Evolutionary conservation across 2,329 filamentous ascomycete species (phyloP), one percentile per base, ranked within the genome.

Genomic region (Fusarium nanum): DNA sequence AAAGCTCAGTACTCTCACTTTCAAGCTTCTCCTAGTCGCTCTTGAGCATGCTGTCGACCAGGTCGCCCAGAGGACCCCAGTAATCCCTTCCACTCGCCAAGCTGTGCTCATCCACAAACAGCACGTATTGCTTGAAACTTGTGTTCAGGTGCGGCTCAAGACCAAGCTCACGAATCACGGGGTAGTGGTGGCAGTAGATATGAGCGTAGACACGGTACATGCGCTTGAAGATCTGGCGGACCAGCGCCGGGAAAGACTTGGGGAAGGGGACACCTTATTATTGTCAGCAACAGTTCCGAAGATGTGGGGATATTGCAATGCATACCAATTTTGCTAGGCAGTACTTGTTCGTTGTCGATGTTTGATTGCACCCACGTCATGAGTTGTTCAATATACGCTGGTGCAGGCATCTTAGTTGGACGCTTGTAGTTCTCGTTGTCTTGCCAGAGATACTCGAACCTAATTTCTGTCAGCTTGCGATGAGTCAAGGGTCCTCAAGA

Each of bases 171-270:
- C 97, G 92, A 73, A 99, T 92, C 72, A 99, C 94, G 37, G 94
- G 94, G 83, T 99, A 99, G 84, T 99, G 96, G 82, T 99, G 96
- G 85, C 97, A 99, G 88, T 99, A 99, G 76, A 99, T 97, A 83
- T 99, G 96, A 45, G 96, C 96, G 80, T 99, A 99, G 68, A 99
- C 95, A 73, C 96, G 92, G 83, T 98, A 99, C 84, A 99, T 91
- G 78, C 96, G 92, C 87, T 99, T 99, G 89, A 98, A 98, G 79
- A 99, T 94, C 82, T 98, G 95, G 73, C 93, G 92, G 68, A 98
- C 91, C 60, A 97, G 91, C 59, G 90, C 86, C 10, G 93, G 91
- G 83, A 99, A 99, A 22, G 92, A 91, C 79, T 97, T 96, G 57
- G 96, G 94, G 81, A 99, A 99, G 7, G 95, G 93, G 13, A 98